Conservation (phyloP, 1,284 basidiomycete species). For the Ceratobasidium sp. region DNA sequence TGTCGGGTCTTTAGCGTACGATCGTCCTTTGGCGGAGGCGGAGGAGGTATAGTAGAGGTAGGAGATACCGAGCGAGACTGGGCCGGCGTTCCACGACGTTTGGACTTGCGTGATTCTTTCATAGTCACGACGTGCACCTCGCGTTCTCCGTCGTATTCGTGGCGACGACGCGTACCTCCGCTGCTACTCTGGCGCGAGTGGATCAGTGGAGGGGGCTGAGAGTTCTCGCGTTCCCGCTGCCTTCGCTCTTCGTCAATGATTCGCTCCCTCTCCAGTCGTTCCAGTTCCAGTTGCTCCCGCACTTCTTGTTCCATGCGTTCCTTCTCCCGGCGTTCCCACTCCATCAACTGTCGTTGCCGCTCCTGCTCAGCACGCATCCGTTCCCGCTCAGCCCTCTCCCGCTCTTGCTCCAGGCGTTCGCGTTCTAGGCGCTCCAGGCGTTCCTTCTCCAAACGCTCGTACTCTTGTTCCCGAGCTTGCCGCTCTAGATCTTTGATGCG, state of each 20-base stretch:
- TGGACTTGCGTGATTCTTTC: constrained; percentile 37
- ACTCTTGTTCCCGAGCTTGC: constrained; percentile 35
- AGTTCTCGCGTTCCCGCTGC: constrained; percentile 18
- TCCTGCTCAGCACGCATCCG: constrained; percentile 12
- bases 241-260: constrained; percentile 11
- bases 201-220: constrained; percentile 23
- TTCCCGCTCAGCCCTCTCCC: constrained; percentile 26
- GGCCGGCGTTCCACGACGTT: constrained; percentile 18
- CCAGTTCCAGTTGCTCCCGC: constrained; percentile 14
- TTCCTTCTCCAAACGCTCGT: constrained; percentile 37
- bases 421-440: constrained; percentile 35
- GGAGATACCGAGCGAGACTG: constrained; percentile 34
- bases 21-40: constrained; percentile 34
- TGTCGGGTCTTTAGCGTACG: constrained; percentile 16
- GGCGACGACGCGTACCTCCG: constrained; percentile 9
- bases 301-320: neutral
- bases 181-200: constrained; percentile 10
- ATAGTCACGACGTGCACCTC: constrained; percentile 29
- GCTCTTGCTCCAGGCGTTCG: constrained; percentile 32
- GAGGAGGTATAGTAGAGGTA: constrained; percentile 35
- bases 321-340: constrained; percentile 24
- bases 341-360: too few species aligned
- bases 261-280: constrained; percentile 25
- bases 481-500: constrained; percentile 34
- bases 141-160: constrained; percentile 38